Evolutionary conservation across 352 stramenopile species (phyloP).

Genomic region (Globisporangium radiosum): DNA sequence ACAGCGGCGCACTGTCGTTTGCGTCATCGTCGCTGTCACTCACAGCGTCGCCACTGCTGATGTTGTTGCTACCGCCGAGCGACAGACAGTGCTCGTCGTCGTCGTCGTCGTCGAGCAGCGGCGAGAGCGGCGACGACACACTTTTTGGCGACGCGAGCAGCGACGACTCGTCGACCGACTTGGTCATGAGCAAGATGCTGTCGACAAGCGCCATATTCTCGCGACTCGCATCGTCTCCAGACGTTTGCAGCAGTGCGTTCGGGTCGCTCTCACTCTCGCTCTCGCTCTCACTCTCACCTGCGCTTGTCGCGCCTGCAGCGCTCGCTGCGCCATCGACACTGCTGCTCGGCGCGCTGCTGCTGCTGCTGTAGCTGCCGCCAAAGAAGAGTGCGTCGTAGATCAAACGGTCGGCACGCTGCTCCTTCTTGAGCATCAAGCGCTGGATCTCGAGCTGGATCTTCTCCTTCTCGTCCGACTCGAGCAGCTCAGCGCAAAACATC

Average conservation of each 20-base stretch:
- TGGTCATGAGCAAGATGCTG: slow-evolving; percentile 74
- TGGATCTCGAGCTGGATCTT: slow-evolving; percentile 81
- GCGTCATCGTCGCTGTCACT: slow-evolving; percentile 23
- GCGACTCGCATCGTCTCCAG: slow-evolving; percentile 16
- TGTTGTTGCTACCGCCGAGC: slow-evolving; percentile 2
- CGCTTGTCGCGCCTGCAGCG: neutral
- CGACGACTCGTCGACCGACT: slow-evolving; percentile 52
- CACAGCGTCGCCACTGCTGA: slow-evolving; percentile 10
- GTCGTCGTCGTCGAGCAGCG: slow-evolving; percentile 37
- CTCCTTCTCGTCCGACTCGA: slow-evolving; percentile 76
- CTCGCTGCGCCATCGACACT: slow-evolving; percentile 6
- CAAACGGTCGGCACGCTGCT: slow-evolving; percentile 24
- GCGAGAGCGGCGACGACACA: slow-evolving; percentile 41
- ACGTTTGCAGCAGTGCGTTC: neutral
- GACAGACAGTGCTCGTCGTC: slow-evolving; percentile 26
- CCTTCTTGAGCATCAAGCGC: slow-evolving; percentile 69
- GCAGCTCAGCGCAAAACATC: slow-evolving; percentile 62
- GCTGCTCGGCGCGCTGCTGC: neutral
- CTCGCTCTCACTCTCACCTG: too few relatives aligned
- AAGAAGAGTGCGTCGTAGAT: slow-evolving; percentile 31
- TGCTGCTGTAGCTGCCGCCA: slow-evolving; percentile 7
- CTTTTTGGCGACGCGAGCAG: slow-evolving; percentile 59
- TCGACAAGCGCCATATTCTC: slow-evolving; percentile 71
- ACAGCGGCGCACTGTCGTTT: slow-evolving; percentile 16
- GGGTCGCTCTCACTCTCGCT: neutral